phyloP scores from a whole-genome alignment of 2,329 filamentous ascomycete genomes.

The Catunica adiposa region DNA sequence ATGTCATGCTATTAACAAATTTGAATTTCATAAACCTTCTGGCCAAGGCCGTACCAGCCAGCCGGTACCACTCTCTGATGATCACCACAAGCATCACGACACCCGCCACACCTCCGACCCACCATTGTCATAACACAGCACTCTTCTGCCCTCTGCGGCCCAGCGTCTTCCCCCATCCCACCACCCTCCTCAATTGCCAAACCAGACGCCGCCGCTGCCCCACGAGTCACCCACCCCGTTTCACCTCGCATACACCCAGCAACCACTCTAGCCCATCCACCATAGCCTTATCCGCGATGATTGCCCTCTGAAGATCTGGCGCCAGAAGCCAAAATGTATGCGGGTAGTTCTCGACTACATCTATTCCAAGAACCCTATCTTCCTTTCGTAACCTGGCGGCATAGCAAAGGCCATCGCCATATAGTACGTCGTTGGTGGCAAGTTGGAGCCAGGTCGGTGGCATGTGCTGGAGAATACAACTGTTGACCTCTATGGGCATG shows the following conservation, averaged over 20 bases:
- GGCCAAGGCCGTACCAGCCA: too few relatives aligned
- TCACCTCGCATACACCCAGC: background rate
- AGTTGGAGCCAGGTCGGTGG: constrained; percentile 33
- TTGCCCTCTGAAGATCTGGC: constrained; percentile 25
- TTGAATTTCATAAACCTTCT: too few relatives aligned
- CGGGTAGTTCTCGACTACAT: constrained; percentile 30
- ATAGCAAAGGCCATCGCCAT: constrained; percentile 35
- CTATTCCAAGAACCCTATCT: constrained; percentile 25
- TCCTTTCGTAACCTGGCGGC: constrained; percentile 25
- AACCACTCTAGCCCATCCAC: constrained; percentile 26
- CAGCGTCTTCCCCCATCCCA: background rate
- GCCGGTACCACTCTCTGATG: too few relatives aligned
- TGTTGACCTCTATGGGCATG: constrained; percentile 27
- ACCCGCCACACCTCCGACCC: background rate
- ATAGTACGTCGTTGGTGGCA: constrained; percentile 33
- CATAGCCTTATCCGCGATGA: constrained; percentile 27
- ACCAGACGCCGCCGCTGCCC: background rate
- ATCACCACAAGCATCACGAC: too few relatives aligned
- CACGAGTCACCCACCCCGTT: background rate
- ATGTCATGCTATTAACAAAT: too few relatives aligned
- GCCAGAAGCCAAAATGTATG: constrained; percentile 37
- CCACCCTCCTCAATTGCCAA: background rate
- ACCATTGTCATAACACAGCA: background rate
- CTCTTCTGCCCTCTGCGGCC: background rate
- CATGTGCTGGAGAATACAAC: constrained; percentile 20